Conservation (phyloP, 768 basidiomycete species). For the Pisolithus sp. region DNA sequence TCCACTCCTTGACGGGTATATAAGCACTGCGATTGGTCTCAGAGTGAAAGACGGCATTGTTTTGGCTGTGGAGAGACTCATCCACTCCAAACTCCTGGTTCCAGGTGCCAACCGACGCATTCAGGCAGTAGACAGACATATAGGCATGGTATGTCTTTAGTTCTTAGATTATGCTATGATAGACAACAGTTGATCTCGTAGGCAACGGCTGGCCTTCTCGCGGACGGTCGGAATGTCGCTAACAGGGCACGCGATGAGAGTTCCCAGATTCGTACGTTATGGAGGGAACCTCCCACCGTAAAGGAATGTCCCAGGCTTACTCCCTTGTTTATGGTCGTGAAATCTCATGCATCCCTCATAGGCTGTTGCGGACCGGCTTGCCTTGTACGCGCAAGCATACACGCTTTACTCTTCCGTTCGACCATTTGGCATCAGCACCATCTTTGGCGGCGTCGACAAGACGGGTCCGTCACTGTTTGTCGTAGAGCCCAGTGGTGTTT, state of each 20-base stretch:
- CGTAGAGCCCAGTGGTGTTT: conserved; percentile 92
- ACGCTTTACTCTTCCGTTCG: conserved; percentile 97
- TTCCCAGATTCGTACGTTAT: conserved; percentile 60
- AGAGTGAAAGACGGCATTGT: conserved; percentile 92
- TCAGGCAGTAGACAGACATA: conserved; percentile 87
- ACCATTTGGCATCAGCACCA: conserved; percentile 92
- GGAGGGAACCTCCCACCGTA: conserved; percentile 68
- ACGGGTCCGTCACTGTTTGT: conserved; percentile 81
- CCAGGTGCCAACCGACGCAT: conserved; percentile 91
- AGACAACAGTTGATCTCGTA: conserved; percentile 25
- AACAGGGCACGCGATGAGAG: conserved; percentile 85
- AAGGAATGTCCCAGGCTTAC: conserved; percentile 48
- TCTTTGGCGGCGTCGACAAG: conserved; percentile 86
- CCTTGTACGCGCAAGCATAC: conserved; percentile 89
- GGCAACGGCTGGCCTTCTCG: conserved; percentile 91
- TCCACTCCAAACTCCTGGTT: conserved; percentile 92
- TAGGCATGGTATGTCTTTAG: conserved; percentile 67
- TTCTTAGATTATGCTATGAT: not conserved
- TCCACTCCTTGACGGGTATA: not conserved
- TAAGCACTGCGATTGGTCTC: conserved; percentile 91
- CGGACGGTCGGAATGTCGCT: conserved; percentile 86
- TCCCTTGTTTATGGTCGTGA: not conserved
- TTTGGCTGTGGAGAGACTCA: conserved; percentile 95
- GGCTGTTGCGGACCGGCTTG: conserved; percentile 70
- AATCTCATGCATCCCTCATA: conserved; percentile 14